phyloP scores from a whole-genome alignment of 352 stramenopile species.

The Globisporangium nunn region DNA sequence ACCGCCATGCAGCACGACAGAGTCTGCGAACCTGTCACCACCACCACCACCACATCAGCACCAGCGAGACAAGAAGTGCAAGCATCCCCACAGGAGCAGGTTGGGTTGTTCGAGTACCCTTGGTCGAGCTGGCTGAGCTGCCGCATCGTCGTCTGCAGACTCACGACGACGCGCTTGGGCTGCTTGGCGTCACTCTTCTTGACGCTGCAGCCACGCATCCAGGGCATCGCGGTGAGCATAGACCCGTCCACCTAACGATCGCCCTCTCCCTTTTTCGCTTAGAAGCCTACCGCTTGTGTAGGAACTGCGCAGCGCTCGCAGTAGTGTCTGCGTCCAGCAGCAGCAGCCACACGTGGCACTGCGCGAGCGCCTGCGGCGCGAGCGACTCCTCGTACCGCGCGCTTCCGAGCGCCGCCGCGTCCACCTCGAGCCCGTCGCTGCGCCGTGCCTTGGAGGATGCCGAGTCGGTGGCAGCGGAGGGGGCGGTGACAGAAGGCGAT shows the following conservation, averaged over 20 bases:
- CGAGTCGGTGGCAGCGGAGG: background rate
- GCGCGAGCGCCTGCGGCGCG: constrained; percentile 25
- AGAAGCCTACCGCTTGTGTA: constrained; percentile 31
- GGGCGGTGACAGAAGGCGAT: background rate
- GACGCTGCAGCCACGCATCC: background rate
- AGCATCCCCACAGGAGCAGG: background rate
- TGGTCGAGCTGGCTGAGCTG: constrained; percentile 48
- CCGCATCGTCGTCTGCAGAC: constrained; percentile 54
- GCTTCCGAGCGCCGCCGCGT: constrained; percentile 14
- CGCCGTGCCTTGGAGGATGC: constrained; percentile 20
- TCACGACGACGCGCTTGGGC: constrained; percentile 44
- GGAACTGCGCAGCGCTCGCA: constrained; percentile 24
- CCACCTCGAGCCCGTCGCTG: constrained; percentile 40
- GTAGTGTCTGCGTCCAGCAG: constrained; percentile 44
- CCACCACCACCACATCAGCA: no score
- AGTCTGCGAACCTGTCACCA: constrained; percentile 43
- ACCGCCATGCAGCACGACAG: constrained; percentile 61
- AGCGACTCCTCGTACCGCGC: constrained; percentile 33
- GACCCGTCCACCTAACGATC: no score
- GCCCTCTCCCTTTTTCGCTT: no score
- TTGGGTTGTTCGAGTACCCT: constrained; percentile 21
- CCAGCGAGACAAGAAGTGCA: no score
- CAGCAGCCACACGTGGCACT: constrained; percentile 60
- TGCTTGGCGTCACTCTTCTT: constrained; percentile 23
- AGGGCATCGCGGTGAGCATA: background rate